Conservation (phyloP, 2,329 filamentous ascomycete genomes). For the Pseudogymnoascus sp. region DNA sequence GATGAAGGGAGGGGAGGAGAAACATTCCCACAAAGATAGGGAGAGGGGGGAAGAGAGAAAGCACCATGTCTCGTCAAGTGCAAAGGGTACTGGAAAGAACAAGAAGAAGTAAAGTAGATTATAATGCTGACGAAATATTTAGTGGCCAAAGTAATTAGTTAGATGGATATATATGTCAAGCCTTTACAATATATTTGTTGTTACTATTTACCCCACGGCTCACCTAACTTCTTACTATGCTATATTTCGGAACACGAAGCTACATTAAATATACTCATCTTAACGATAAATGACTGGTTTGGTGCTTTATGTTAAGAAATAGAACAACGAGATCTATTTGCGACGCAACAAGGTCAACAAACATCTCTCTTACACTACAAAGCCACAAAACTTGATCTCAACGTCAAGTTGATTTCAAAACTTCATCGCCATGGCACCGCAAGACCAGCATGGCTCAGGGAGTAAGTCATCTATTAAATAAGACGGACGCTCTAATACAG, state of each 20-base stretch:
- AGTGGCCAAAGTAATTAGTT: not conserved
- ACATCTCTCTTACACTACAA: not conserved
- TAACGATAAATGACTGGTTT: not conserved
- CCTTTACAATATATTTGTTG: not conserved
- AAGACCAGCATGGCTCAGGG: not conserved
- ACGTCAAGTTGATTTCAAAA: not conserved
- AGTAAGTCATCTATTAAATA: not conserved
- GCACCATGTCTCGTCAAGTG: not conserved
- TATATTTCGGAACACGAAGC: not conserved
- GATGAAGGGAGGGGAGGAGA: not conserved
- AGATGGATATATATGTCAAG: not conserved
- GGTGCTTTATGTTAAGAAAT: not conserved
- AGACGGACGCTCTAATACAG: not conserved
- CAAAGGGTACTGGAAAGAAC: constrained; percentile 4
- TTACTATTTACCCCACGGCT: not conserved
- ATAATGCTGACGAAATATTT: constrained; percentile 5
- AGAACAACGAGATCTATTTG: not conserved
- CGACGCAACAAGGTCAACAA: not conserved
- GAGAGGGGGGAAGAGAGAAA: not conserved
- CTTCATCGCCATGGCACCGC: not conserved
- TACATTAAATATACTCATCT: not conserved
- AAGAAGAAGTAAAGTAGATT: not conserved
- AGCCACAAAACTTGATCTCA: not conserved
- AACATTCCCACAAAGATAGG: not conserved
- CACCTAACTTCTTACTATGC: not conserved